Conservation (phyloP, 257 asterid genomes). For the Nicotiana tomentosiformis region DNA sequence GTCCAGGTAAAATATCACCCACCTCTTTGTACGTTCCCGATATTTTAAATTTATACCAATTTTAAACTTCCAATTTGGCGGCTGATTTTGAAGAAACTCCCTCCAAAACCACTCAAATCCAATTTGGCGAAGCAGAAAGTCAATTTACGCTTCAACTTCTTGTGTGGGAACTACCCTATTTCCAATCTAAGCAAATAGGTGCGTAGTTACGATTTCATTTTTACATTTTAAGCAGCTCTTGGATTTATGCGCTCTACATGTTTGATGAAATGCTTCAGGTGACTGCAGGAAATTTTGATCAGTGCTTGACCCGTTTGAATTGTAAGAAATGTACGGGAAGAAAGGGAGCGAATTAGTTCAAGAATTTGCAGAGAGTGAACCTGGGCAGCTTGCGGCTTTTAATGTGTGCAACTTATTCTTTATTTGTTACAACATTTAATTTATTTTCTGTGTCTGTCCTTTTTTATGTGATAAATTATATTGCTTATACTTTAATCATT, state of each 20-base stretch:
- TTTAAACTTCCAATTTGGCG: too few relatives aligned
- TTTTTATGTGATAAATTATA: background rate
- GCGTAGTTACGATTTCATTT: background rate
- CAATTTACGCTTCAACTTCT: background rate
- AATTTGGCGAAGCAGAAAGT: background rate
- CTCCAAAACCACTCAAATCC: background rate
- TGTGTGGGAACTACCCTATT: background rate
- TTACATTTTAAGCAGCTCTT: background rate
- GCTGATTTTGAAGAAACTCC: background rate
- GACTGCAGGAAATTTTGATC: slow-evolving; percentile 15
- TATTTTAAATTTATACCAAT: background rate
- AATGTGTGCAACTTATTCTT: slow-evolving; percentile 33
- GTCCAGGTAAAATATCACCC: background rate
- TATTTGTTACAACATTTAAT: background rate
- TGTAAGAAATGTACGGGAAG: slow-evolving; percentile 54
- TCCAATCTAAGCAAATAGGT: background rate
- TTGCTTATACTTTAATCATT: background rate
- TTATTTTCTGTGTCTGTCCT: background rate
- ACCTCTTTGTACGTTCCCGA: background rate
- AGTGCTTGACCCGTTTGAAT: slow-evolving; percentile 4
- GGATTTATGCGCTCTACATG: background rate
- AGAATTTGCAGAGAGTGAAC: slow-evolving; percentile 61
- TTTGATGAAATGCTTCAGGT: slow-evolving; percentile 36
- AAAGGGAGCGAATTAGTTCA: slow-evolving; percentile 68
- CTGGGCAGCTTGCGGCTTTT: slow-evolving; percentile 69